Base-by-base conservation (phyloP, 768 basidiomycete species). In the Artomyces pyxidatus region DNA sequence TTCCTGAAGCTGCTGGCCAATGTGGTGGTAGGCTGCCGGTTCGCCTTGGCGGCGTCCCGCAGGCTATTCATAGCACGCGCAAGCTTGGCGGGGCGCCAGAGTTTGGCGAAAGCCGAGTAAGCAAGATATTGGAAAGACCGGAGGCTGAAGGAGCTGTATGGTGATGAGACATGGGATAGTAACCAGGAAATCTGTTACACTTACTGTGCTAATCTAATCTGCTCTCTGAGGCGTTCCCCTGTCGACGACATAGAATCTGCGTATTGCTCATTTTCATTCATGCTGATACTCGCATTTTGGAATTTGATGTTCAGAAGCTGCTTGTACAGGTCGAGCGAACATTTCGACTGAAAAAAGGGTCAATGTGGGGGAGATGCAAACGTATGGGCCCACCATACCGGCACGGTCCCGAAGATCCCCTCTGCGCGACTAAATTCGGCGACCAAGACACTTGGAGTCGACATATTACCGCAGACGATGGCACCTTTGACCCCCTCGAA, bases 291-390 rank as follows among this genome's bases (percentile, higher is more conserved):
- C 6, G 79, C 76, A 47, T 77, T 69, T 29, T 78, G 72, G 57
- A 97, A 88, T 54, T 71, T 83, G 57, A 95, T 68, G 51, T 79
- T 75, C 49, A 90, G 67, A 8, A 83, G 65, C 57, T 90, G 84
- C 63, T 91, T 95, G 68, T 94, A 88, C 17, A 83, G 63, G 64
- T 98, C 95, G 55, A 77, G 74, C 47, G 74, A 80, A 2, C 91
- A 96, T 49, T 82, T 78, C 10, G 94, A 79, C 89, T 94, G 49
- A 19, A 32, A 43, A 19, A 48, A 43, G 25, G 32, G 21, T 35
- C 10, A 28, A 28, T 12, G 19, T 43, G 12, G 39, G 37, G 47
- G 32, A 46, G 2, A 1, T 21, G 23, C 30, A 12, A 14, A 10
- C 22, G 40, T 35, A 35, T 29, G 47, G n/a, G 28, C 19, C 8